Base-by-base conservation (phyloP, 1,139 yeast genomes). In the Pichia kudriavzevii region DNA sequence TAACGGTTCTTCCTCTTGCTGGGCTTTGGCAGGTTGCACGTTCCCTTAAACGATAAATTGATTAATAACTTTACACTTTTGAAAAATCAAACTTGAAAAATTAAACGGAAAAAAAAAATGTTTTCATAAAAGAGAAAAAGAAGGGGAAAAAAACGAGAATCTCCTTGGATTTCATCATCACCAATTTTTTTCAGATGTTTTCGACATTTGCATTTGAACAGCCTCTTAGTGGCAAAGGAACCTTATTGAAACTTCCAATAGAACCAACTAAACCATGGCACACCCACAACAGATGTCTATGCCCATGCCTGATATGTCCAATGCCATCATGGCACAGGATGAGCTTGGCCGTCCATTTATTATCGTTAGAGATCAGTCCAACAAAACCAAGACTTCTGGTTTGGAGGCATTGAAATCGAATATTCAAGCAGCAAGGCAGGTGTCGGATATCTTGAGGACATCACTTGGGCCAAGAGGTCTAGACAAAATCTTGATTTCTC, bases 271-370 rank as follows among this genome's bases (percentile, higher is more conserved):
- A 11, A 35, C 22, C 28, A 46, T 43, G 36, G 59, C 53, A 22
- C n/a, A n/a, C n/a, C n/a, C n/a, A n/a, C 69, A 61, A 49, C 56
- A 59, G 51, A 37, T 34, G 28, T 32, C 40, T 3, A 71, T 73
- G 78, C 81, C 77, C 44, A 75, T 83, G 83, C 95, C 95, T 30
- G 97, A 91, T 60, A 69, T 91, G 72, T 87, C 96, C 49, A 91
- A 91, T 56, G 98, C 98, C 61, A 85, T 91, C 52, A 85, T 91
- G 66, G 97, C 98, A 6, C 97, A 91, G 63, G 98, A 93, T 60
- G 98, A 93, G 62, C 85, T 83, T 88, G 99, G 99, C 21, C 79
- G 97, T 63, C 99, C 98, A 14, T 85, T 93, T 58, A 88, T 93
- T 55, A 91, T 93, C 58, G 98, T 93, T 38, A 75, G 94, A 59